phyloP scores from a whole-genome alignment of 2,329 filamentous ascomycete species.

The Nectriaceae sp. region DNA sequence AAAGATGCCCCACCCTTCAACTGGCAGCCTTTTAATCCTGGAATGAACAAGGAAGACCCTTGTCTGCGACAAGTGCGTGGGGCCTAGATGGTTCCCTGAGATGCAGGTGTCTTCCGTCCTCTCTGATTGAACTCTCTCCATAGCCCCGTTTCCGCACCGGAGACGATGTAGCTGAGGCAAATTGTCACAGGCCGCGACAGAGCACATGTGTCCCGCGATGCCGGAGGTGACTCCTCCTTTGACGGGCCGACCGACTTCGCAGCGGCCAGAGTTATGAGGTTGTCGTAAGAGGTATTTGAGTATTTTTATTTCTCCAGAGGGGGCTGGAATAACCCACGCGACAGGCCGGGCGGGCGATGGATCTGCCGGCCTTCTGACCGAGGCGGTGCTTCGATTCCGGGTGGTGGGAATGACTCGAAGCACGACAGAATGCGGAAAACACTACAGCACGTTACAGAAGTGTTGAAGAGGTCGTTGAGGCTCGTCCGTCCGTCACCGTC shows the following conservation, averaged over 20 bases:
- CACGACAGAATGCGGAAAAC: no score
- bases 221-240: slow-evolving; percentile 9
- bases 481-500: no score
- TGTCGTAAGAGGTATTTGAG: background rate
- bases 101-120: slow-evolving; percentile 14
- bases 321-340: no score
- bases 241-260: slow-evolving; percentile 15
- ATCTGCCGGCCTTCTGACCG: background rate
- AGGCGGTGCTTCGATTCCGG: slow-evolving; percentile 1
- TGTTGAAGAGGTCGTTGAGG: no score
- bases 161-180: slow-evolving; percentile 10
- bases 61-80: slow-evolving; percentile 22
- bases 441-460: no score
- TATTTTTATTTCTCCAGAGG: background rate
- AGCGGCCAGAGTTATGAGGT: slow-evolving; percentile 3
- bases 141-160: slow-evolving; percentile 11
- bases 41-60: slow-evolving; percentile 20
- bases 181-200: slow-evolving; percentile 11
- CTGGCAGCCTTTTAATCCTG: slow-evolving; percentile 10
- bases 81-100: slow-evolving; percentile 22
- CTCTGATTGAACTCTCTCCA: slow-evolving; percentile 8
- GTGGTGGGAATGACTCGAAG: slow-evolving; percentile 2
- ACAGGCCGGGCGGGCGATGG: slow-evolving; percentile 5
- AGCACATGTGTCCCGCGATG: slow-evolving; percentile 9
- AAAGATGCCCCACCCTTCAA: slow-evolving; percentile 23